Percentiles rank a stretch among this genome's conserved stretches.
Evolutionary conservation across 176 grass and related monocot genomes (phyloP).

Genomic region (Hyparrhenia diplandra): DNA sequence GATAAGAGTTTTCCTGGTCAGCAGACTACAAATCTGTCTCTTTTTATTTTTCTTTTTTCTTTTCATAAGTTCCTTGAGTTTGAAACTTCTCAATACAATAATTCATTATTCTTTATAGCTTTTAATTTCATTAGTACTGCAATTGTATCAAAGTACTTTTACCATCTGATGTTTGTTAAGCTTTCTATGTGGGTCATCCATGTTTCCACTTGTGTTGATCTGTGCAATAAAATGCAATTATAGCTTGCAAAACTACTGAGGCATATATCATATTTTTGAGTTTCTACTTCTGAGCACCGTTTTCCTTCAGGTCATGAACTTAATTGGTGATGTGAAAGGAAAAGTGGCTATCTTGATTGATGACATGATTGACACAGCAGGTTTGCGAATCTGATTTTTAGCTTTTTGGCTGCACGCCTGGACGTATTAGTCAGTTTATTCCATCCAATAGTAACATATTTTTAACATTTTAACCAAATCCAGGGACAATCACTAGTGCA

Average conservation of each 20-base stretch:
- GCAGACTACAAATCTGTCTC: background rate
- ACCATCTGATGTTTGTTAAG: background rate
- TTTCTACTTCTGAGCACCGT: background rate
- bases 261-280: background rate
- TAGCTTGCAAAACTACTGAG: background rate
- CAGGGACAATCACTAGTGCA: slow-evolving; percentile 86
- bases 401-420: background rate
- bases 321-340: slow-evolving; percentile 95
- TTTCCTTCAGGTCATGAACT: slow-evolving; percentile 81
- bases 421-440: too few species aligned
- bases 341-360: slow-evolving; percentile 96
- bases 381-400: slow-evolving; percentile 33
- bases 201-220: background rate
- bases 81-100: background rate
- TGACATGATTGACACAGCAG: slow-evolving; percentile 99
- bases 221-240: background rate
- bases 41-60: background rate
- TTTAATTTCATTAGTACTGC: background rate
- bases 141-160: background rate
- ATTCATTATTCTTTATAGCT: background rate
- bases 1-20: background rate
- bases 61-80: background rate
- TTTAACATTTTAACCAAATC: background rate
- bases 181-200: background rate
- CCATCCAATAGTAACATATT: background rate